Evolutionary conservation across 2,329 filamentous ascomycete genomes (phyloP).

Genomic region (Incumbomyces lentus): DNA sequence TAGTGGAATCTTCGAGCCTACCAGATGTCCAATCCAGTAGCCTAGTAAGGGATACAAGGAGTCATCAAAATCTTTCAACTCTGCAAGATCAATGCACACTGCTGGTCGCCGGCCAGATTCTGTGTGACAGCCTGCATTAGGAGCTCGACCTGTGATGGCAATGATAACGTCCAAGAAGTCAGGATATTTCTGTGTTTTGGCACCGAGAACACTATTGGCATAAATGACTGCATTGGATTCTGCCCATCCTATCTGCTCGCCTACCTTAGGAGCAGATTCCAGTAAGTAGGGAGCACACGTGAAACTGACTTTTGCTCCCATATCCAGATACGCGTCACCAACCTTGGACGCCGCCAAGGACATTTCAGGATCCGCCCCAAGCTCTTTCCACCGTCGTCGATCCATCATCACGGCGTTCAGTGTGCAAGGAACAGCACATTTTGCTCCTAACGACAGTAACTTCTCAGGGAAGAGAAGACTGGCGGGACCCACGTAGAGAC

Average conservation of each 20-base stretch:
- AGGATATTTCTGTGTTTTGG: conserved; percentile 37
- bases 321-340: conserved; percentile 29
- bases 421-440: conserved; percentile 31
- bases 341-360: conserved; percentile 26
- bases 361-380: conserved; percentile 26
- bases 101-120: conserved; percentile 16
- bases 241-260: conserved; percentile 35
- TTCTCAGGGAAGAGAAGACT: conserved; percentile 29
- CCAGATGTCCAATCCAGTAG: conserved; percentile 27
- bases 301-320: conserved; percentile 34
- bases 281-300: conserved; percentile 38
- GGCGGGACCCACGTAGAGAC: conserved; percentile 34
- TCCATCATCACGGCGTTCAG: conserved; percentile 38
- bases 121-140: conserved; percentile 24
- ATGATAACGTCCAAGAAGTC: conserved; percentile 37
- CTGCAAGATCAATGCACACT: neutral
- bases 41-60: conserved; percentile 32
- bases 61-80: conserved; percentile 22
- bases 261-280: conserved; percentile 25
- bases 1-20: conserved; percentile 27
- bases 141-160: conserved; percentile 32
- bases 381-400: conserved; percentile 29
- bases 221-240: conserved; percentile 40
- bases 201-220: conserved; percentile 38
- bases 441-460: conserved; percentile 27